Base-by-base conservation (phyloP, 148 eudicot genomes). In the Fallopia convolvulus region DNA sequence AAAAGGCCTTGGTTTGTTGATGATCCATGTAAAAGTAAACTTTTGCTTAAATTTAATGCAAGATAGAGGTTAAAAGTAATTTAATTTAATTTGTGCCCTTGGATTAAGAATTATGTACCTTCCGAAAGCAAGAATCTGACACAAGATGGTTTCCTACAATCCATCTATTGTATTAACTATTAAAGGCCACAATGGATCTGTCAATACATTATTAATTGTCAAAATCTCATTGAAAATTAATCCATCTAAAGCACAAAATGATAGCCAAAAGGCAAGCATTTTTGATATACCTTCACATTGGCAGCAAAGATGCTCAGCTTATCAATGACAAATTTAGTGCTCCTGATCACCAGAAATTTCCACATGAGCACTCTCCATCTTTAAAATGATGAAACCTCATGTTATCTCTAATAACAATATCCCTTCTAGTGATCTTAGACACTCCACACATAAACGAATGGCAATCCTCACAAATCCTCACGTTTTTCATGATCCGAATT, bases 401-500 rank as follows among this genome's bases (percentile, higher is more conserved):
- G 58, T 83, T 87, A 79, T 90, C 94, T 55, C 90, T 84, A 20
- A 88, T 82, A 68, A 90, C 58, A 74, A 85, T 88, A 77, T 87
- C 85, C 82, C 89, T 85, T 26, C 81, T 80, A 1, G 78, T 81
- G 70, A 85, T 74, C 80, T 73, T 75, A 70, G 91, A 88, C 68
- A 86, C 88, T 75, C 86, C 85, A 83, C 90, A 86, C 91, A 88
- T 90, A 58, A 88, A 80, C 33, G 70, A 68, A 75, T 90, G 91
- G 81, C 91, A 90, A 61, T 88, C 94, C 80, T 87, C 91, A 41
- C 94, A 90, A 42, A 90, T 88, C 72, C 91, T 79, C 49, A 88
- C 75, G 81, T 90, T 90, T 81, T 90, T 90, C 85, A 88, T 81
- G 17, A 90, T 88, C 87, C 88, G 84, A 60, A 90, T 83, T 8